phyloP scores from a whole-genome alignment of 2,329 filamentous ascomycete species.

The Talaromyces rugulosus region DNA sequence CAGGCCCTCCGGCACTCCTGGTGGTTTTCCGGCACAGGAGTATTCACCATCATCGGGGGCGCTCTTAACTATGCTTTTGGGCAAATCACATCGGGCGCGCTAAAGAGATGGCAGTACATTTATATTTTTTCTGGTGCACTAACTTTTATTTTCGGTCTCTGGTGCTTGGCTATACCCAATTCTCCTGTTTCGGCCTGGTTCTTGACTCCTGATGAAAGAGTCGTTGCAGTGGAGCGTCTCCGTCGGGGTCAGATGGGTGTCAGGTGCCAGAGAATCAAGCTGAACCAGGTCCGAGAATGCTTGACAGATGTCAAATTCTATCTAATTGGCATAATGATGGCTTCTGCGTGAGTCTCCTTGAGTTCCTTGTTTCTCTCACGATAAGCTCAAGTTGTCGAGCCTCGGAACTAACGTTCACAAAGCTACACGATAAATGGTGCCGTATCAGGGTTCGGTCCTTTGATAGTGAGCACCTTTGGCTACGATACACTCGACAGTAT shows the following conservation, averaged over 20 bases:
- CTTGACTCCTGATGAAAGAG: constrained; percentile 56
- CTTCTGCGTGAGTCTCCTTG: constrained; percentile 47
- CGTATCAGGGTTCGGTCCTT: constrained; percentile 64
- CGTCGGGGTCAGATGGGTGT: constrained; percentile 61
- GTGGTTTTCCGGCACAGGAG: constrained; percentile 60
- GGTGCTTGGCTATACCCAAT: constrained; percentile 63
- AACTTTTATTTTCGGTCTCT: constrained; percentile 61
- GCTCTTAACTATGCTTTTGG: constrained; percentile 65
- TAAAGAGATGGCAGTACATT: constrained; percentile 66
- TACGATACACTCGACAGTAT: constrained; percentile 62
- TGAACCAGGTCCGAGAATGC: constrained; percentile 55
- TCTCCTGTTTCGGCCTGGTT: constrained; percentile 68
- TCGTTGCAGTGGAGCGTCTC: constrained; percentile 62
- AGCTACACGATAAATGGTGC: constrained; percentile 68
- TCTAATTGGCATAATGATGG: constrained; percentile 65
- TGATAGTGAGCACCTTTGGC: constrained; percentile 69
- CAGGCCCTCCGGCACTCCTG: constrained; percentile 62
- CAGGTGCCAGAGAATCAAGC: constrained; percentile 58
- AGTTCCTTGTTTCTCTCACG: not conserved
- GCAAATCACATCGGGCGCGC: constrained; percentile 52
- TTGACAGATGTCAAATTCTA: constrained; percentile 59
- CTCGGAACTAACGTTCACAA: not conserved
- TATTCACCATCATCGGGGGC: constrained; percentile 60
- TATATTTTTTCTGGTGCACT: constrained; percentile 62
- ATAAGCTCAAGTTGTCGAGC: not conserved